phyloP scores from a whole-genome alignment of 768 basidiomycete genomes.

The Coprinopsis strossmayeri region DNA sequence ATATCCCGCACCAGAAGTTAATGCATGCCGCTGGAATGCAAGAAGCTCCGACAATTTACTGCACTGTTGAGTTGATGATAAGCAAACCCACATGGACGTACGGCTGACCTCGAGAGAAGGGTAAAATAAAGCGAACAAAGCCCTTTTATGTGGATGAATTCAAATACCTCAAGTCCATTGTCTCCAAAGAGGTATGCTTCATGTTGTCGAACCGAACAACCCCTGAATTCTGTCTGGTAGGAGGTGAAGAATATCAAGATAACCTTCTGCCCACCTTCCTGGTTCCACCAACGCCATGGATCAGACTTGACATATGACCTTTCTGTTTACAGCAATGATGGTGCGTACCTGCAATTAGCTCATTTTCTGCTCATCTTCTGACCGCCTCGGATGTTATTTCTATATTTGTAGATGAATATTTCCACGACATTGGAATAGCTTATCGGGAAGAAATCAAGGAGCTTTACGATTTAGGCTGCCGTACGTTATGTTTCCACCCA shows the following conservation, averaged over 20 bases:
- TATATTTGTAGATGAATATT: conserved; percentile 36
- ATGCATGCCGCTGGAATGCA: conserved; percentile 34
- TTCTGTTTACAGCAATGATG: conserved; percentile 55
- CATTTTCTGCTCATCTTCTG: background rate
- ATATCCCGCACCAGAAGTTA: conserved; percentile 40
- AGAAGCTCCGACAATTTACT: conserved; percentile 34
- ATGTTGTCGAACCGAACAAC: background rate
- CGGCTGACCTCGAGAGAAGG: conserved; percentile 23
- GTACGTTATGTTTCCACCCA: conserved; percentile 24
- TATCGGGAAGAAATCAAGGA: conserved; percentile 45
- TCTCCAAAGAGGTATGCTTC: conserved; percentile 42
- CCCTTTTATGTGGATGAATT: conserved; percentile 62
- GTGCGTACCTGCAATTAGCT: conserved; percentile 21
- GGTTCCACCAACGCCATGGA: conserved; percentile 67
- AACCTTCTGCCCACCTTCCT: conserved; percentile 65
- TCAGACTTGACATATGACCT: conserved; percentile 49
- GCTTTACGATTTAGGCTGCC: conserved; percentile 41
- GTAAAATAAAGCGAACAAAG: conserved; percentile 55
- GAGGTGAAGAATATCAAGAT: conserved; percentile 66
- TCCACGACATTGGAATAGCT: conserved; percentile 38
- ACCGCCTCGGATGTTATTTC: background rate
- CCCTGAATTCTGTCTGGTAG: conserved; percentile 19
- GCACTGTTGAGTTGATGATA: conserved; percentile 27
- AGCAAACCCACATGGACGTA: conserved; percentile 15
- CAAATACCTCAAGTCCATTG: conserved; percentile 50